Evolutionary conservation across 2,329 filamentous ascomycete genomes (phyloP).

Genomic region (Fusarium solani-melongenae): DNA sequence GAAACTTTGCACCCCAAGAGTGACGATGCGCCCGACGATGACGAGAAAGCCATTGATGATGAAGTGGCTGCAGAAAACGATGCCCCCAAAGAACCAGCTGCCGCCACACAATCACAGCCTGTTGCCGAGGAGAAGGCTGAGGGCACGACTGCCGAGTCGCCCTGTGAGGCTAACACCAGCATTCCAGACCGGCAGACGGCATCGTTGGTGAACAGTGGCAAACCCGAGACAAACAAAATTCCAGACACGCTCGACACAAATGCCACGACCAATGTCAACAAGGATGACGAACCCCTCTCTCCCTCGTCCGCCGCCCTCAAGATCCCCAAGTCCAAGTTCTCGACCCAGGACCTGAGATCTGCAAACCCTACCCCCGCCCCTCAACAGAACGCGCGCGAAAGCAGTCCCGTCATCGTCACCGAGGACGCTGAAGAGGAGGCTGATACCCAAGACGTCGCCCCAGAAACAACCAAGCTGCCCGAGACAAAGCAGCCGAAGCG

Average conservation of each 20-base stretch:
- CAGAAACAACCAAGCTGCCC: constrained; percentile 18
- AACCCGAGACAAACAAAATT: constrained; percentile 31
- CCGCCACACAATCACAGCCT: constrained; percentile 4
- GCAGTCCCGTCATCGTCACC: constrained; percentile 20
- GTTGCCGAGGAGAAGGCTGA: constrained; percentile 11
- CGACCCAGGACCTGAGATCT: constrained; percentile 43
- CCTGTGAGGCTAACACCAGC: constrained; percentile 34
- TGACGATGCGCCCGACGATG: constrained; percentile 33
- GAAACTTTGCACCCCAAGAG: constrained; percentile 62
- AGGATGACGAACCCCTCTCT: constrained; percentile 23
- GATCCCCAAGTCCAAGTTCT: constrained; percentile 42
- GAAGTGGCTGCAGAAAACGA: neutral
- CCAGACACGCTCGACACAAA: constrained; percentile 28
- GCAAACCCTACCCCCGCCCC: constrained; percentile 28
- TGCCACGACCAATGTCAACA: constrained; percentile 11
- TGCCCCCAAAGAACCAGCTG: constrained; percentile 2
- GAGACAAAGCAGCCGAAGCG: constrained; percentile 41
- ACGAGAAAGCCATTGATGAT: constrained; percentile 22
- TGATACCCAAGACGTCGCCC: neutral
- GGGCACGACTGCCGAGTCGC: constrained; percentile 18
- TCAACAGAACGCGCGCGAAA: constrained; percentile 1
- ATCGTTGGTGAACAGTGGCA: constrained; percentile 13
- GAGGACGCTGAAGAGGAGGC: constrained; percentile 15
- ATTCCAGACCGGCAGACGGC: constrained; percentile 27
- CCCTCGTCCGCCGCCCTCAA: constrained; percentile 29